Evolutionary conservation across 768 basidiomycete species (phyloP).

Genomic region (Suillus plorans): DNA sequence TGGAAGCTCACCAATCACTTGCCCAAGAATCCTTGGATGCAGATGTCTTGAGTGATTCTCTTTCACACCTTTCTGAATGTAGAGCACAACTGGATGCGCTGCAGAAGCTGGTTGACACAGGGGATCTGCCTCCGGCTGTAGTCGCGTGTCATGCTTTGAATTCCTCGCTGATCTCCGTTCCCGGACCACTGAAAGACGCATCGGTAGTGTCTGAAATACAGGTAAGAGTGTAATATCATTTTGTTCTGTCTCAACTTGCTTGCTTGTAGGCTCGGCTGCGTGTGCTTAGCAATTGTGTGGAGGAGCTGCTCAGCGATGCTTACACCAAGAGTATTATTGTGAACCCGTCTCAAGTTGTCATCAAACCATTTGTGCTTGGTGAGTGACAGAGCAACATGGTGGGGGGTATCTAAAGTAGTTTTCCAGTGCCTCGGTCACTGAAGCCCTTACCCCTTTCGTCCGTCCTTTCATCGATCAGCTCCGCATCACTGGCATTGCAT

Average conservation of each 20-base stretch:
- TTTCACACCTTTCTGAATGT: slow-evolving; percentile 57
- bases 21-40: slow-evolving; percentile 64
- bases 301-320: slow-evolving; percentile 73
- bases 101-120: slow-evolving; percentile 47
- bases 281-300: slow-evolving; percentile 54
- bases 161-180: slow-evolving; percentile 44
- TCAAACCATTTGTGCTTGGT: slow-evolving; percentile 54
- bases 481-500: slow-evolving; percentile 52
- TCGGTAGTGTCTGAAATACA: slow-evolving; percentile 55
- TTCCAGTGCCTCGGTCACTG: slow-evolving; percentile 56
- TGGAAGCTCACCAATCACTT: slow-evolving; percentile 61
- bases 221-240: slow-evolving; percentile 38
- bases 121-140: slow-evolving; percentile 66
- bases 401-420: background rate
- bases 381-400: slow-evolving; percentile 32
- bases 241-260: slow-evolving; percentile 4
- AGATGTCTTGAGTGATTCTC: slow-evolving; percentile 44
- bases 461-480: slow-evolving; percentile 59
- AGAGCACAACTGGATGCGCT: slow-evolving; percentile 46
- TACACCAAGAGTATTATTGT: slow-evolving; percentile 59
- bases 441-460: slow-evolving; percentile 49
- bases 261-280: slow-evolving; percentile 51
- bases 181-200: slow-evolving; percentile 50
- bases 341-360: slow-evolving; percentile 46
- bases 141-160: slow-evolving; percentile 43